Percentiles rank a stretch among this genome's conserved stretches.
Conservation (phyloP, 768 basidiomycete genomes). For the Guyanaporus albipodus region DNA sequence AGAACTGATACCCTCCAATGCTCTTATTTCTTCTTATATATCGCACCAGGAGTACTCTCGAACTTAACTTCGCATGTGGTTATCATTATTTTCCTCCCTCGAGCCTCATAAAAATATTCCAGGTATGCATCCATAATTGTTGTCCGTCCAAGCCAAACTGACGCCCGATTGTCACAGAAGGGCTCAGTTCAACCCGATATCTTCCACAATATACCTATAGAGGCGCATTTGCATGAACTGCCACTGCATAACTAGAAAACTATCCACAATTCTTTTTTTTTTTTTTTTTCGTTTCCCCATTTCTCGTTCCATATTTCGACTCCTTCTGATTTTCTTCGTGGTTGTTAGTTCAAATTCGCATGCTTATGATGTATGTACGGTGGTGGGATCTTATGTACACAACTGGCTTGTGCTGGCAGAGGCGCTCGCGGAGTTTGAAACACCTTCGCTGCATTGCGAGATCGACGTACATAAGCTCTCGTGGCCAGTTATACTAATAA, state of each 20-base stretch:
- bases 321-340: not conserved
- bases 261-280: slow-evolving; percentile 1
- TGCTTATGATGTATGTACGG: slow-evolving; percentile 3
- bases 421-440: slow-evolving; percentile 16
- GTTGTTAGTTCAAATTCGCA: too few relatives aligned
- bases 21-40: not conserved
- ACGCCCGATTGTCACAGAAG: not conserved
- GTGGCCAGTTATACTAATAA: not conserved
- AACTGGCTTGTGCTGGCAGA: slow-evolving; percentile 1
- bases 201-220: slow-evolving; percentile 12
- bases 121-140: not conserved
- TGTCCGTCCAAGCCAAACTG: not conserved
- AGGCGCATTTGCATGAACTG: slow-evolving; percentile 12
- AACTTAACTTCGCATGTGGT: too few relatives aligned
- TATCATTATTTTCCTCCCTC: not conserved
- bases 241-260: slow-evolving; percentile 18
- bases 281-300: not conserved
- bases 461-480: slow-evolving; percentile 9
- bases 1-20: slow-evolving; percentile 5
- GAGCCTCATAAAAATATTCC: too few relatives aligned
- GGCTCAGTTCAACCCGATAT: not conserved
- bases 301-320: too few relatives aligned
- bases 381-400: not conserved
- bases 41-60: not conserved
- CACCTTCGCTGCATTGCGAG: slow-evolving; percentile 1